These are phyloP conservation scores for Luzula sylvatica DNA, from an alignment of 176 grass and related monocot species.

Conservation along the genomic window DNA sequence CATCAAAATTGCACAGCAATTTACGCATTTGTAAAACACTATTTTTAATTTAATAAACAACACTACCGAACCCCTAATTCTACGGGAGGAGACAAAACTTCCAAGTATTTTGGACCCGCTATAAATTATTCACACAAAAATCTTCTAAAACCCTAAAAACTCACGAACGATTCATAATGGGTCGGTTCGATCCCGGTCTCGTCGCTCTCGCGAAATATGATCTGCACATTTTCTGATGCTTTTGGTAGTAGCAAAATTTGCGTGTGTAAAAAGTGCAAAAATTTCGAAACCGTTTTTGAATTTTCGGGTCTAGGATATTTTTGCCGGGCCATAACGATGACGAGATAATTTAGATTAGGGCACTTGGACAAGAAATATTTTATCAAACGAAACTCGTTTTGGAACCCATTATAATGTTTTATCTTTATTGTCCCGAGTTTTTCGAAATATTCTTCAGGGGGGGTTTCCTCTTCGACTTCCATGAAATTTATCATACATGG, in stretches of 20 bases:
- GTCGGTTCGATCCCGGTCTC: slow-evolving; percentile 35
- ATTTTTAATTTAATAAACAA: too few species aligned
- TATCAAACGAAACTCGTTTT: slow-evolving; percentile 60
- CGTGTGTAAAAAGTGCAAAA: slow-evolving; percentile 23
- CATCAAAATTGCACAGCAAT: too few species aligned
- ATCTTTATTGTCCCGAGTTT: slow-evolving; percentile 63
- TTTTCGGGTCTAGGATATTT: too few species aligned
- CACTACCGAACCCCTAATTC: too few species aligned
- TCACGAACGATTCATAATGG: slow-evolving; percentile 70
- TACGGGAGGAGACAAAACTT: too few species aligned
- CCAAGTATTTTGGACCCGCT: too few species aligned
- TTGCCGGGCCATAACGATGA: slow-evolving; percentile 39
- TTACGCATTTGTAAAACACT: too few species aligned
- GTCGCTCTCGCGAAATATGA: slow-evolving; percentile 45
- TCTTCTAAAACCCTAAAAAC: slow-evolving; percentile 47
- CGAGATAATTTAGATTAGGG: slow-evolving; percentile 36
- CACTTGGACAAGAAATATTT: slow-evolving; percentile 55
- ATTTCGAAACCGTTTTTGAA: slow-evolving; percentile 26
- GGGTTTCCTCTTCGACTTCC: slow-evolving; percentile 46
- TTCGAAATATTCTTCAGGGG: slow-evolving; percentile 57
- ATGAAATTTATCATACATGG: slow-evolving; percentile 57
- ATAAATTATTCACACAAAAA: too few species aligned
- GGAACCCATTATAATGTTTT: slow-evolving; percentile 72
- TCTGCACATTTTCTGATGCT: slow-evolving; percentile 42
- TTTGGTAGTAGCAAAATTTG: slow-evolving; percentile 34